A percentile compares a stretch with the other conserved stretches of the same genome.
phyloP scores from a whole-genome alignment of 2,329 filamentous ascomycete species.

The Colletotrichum echinochloae region DNA sequence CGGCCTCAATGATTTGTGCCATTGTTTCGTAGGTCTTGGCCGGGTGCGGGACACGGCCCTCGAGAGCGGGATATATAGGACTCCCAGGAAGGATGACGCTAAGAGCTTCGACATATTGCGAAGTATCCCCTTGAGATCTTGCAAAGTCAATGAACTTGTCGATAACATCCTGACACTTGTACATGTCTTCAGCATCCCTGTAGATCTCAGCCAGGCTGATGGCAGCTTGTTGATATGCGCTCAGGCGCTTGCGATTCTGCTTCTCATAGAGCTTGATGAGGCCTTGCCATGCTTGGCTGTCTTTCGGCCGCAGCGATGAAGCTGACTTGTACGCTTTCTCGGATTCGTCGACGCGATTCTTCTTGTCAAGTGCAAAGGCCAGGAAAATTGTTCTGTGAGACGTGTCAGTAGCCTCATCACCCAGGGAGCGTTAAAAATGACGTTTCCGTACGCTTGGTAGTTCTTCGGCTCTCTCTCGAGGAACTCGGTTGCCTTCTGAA shows the following conservation, averaged over 20 bases:
- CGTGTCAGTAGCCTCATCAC: slow-evolving; percentile 31
- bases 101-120: slow-evolving; percentile 82
- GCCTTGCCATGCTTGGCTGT: slow-evolving; percentile 92
- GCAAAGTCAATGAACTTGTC: slow-evolving; percentile 84
- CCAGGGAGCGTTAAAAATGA: background rate
- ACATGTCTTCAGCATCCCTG: slow-evolving; percentile 72
- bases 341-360: slow-evolving; percentile 76
- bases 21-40: slow-evolving; percentile 84
- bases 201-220: slow-evolving; percentile 82
- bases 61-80: slow-evolving; percentile 82
- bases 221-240: slow-evolving; percentile 79
- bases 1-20: slow-evolving; percentile 83
- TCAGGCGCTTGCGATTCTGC: slow-evolving; percentile 75
- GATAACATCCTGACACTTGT: slow-evolving; percentile 74
- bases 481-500: slow-evolving; percentile 75
- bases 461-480: slow-evolving; percentile 80
- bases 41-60: slow-evolving; percentile 85
- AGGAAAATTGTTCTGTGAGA: slow-evolving; percentile 72
- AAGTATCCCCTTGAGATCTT: slow-evolving; percentile 76
- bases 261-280: slow-evolving; percentile 87
- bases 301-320: slow-evolving; percentile 76
- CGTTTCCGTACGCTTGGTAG: slow-evolving; percentile 77
- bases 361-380: slow-evolving; percentile 85
- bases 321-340: slow-evolving; percentile 82
- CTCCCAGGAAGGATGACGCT: slow-evolving; percentile 82